Conservation (phyloP, 768 basidiomycete genomes). For the Aureoboletus auriporus region DNA sequence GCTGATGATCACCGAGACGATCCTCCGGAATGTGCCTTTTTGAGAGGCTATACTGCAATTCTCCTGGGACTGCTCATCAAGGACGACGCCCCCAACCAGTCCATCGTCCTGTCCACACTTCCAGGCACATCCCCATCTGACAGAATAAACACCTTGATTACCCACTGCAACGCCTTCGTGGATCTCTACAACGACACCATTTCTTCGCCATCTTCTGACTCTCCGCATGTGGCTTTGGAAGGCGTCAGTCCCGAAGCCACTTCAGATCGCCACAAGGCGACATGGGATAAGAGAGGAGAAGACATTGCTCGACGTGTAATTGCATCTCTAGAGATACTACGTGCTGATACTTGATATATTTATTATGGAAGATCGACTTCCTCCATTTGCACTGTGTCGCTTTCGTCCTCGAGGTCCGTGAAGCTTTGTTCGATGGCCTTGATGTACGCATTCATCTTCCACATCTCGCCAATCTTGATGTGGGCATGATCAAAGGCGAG, state of each 20-base stretch:
- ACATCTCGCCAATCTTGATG: conserved; percentile 73
- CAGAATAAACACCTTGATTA: conserved; percentile 32
- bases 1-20: conserved; percentile 12
- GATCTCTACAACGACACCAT: conserved; percentile 37
- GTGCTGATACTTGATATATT: not conserved
- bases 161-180: conserved; percentile 38
- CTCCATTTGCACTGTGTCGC: conserved; percentile 12
- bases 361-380: conserved; percentile 20
- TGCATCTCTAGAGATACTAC: conserved; percentile 42
- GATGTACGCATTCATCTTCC: conserved; percentile 79
- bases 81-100: conserved; percentile 29
- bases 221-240: conserved; percentile 9
- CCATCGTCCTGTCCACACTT: conserved; percentile 30
- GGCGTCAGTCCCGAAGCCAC: not conserved
- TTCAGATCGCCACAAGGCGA: conserved; percentile 3
- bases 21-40: conserved; percentile 43
- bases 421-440: conserved; percentile 65
- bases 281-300: conserved; percentile 34
- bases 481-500: conserved; percentile 81
- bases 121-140: conserved; percentile 30
- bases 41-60: conserved; percentile 72
- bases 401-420: conserved; percentile 48
- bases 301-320: conserved; percentile 49
- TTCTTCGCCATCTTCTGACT: conserved; percentile 21
- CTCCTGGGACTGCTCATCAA: conserved; percentile 56